phyloP scores from a whole-genome alignment of 2,329 filamentous ascomycete genomes.

The Clarireedia hainanense region DNA sequence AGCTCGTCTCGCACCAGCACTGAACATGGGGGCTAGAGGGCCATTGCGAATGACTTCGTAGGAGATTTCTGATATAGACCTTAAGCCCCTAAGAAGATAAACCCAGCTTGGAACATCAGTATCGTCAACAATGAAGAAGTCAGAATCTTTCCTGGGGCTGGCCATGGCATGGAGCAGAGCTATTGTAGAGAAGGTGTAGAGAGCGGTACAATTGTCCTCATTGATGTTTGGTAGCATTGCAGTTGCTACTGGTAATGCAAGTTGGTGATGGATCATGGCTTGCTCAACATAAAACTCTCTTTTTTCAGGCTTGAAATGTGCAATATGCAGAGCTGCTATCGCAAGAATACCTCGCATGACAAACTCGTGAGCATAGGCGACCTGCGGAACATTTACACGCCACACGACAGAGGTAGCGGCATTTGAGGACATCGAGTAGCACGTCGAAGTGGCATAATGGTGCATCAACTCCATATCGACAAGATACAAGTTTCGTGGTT shows the following conservation, averaged over 20 bases:
- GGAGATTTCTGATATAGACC: slow-evolving; percentile 28
- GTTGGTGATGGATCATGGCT: slow-evolving; percentile 32
- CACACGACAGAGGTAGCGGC: slow-evolving; percentile 37
- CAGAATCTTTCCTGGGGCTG: slow-evolving; percentile 28
- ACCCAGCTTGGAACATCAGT: slow-evolving; percentile 33
- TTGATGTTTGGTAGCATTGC: slow-evolving; percentile 29
- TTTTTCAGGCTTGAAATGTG: slow-evolving; percentile 32
- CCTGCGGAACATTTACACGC: slow-evolving; percentile 37
- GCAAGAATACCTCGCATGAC: slow-evolving; percentile 43
- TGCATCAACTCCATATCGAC: slow-evolving; percentile 45
- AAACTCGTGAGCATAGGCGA: slow-evolving; percentile 39
- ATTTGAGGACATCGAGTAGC: slow-evolving; percentile 38
- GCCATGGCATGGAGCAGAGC: slow-evolving; percentile 33
- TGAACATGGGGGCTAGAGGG: slow-evolving; percentile 18
- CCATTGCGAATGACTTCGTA: slow-evolving; percentile 17
- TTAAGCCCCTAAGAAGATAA: slow-evolving; percentile 31
- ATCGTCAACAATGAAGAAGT: slow-evolving; percentile 32
- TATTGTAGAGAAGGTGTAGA: slow-evolving; percentile 35
- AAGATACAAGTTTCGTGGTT: slow-evolving; percentile 15
- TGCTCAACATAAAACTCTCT: slow-evolving; percentile 34
- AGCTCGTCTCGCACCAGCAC: slow-evolving; percentile 6
- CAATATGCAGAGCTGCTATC: slow-evolving; percentile 42
- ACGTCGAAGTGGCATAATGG: slow-evolving; percentile 43
- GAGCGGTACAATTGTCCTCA: slow-evolving; percentile 29
- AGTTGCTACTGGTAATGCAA: slow-evolving; percentile 25